phyloP scores from a whole-genome alignment of 345 rosid species.

The Sapria himalayana region DNA sequence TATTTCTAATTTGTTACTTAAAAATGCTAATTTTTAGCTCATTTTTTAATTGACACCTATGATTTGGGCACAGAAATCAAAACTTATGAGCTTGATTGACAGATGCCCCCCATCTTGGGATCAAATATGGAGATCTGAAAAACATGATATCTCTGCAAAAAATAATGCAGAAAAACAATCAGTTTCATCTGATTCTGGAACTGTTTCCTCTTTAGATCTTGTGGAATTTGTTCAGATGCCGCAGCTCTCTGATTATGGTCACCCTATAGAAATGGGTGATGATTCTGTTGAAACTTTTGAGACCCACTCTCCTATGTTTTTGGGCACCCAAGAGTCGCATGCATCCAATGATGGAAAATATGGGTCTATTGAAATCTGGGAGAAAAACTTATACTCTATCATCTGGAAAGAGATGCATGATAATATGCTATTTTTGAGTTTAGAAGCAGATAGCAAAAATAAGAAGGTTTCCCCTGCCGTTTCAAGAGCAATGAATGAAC shows the following conservation, averaged over 20 bases:
- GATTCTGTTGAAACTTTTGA: constrained; percentile 31
- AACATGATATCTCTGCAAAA: constrained; percentile 12
- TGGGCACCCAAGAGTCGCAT: constrained; percentile 20
- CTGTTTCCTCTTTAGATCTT: constrained; percentile 18
- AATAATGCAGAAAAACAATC: constrained; percentile 16
- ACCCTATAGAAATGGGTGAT: constrained; percentile 24
- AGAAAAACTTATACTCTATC: constrained; percentile 32
- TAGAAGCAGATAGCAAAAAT: constrained; percentile 11
- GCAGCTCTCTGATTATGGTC: constrained; percentile 26
- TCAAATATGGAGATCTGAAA: constrained; percentile 18
- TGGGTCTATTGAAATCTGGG: constrained; percentile 29
- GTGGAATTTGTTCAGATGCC: constrained; percentile 18
- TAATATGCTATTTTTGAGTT: constrained; percentile 10
- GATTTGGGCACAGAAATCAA: constrained; percentile 49
- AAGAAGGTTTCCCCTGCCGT: constrained; percentile 13
- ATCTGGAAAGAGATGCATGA: constrained; percentile 21
- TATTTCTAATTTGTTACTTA: no score
- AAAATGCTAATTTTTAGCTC: background rate
- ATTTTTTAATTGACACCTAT: background rate
- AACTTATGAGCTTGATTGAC: constrained; percentile 58
- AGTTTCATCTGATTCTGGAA: constrained; percentile 18
- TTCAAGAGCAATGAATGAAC: constrained; percentile 22
- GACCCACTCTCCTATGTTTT: constrained; percentile 25
- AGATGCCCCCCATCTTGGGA: constrained; percentile 61
- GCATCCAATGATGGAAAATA: constrained; percentile 22